These are phyloP conservation scores for Candida sanyiensis DNA, from an alignment of 805 yeast species.

Conservation along the genomic window DNA sequence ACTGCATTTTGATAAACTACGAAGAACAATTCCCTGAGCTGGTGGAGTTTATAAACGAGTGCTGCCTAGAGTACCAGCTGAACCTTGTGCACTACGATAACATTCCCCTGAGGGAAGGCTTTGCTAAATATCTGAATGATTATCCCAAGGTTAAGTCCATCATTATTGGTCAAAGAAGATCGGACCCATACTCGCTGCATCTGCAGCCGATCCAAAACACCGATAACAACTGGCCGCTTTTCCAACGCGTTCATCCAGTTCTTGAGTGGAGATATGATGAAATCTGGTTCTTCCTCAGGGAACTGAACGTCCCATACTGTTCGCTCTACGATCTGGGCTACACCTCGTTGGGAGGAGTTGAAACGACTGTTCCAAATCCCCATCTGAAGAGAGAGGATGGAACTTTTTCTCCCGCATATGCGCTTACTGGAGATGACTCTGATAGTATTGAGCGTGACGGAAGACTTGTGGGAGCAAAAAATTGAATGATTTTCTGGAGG, in stretches of 20 bases:
- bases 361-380: constrained; percentile 71
- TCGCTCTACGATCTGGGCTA: constrained; percentile 74
- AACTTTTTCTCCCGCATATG: constrained; percentile 47
- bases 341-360: constrained; percentile 81
- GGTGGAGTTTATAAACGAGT: constrained; percentile 53
- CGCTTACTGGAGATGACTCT: constrained; percentile 53
- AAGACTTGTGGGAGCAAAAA: constrained; percentile 6
- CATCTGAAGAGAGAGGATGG: constrained; percentile 31
- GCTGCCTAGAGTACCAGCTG: constrained; percentile 52
- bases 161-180: constrained; percentile 79
- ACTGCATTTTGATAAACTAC: constrained; percentile 70
- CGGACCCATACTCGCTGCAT: constrained; percentile 75
- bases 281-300: constrained; percentile 76
- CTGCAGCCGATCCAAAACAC: constrained; percentile 64
- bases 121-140: constrained; percentile 49
- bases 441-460: constrained; percentile 55
- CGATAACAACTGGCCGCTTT: constrained; percentile 88
- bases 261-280: constrained; percentile 81
- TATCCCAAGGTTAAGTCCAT: constrained; percentile 61
- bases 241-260: constrained; percentile 80
- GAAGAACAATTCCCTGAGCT: constrained; percentile 70
- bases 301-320: constrained; percentile 62
- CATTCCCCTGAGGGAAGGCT: constrained; percentile 61
- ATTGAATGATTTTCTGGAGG: neutral
- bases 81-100: constrained; percentile 34